Evolutionary conservation across 768 basidiomycete species (phyloP).

Genomic region (Suillus fuscotomentosus): DNA sequence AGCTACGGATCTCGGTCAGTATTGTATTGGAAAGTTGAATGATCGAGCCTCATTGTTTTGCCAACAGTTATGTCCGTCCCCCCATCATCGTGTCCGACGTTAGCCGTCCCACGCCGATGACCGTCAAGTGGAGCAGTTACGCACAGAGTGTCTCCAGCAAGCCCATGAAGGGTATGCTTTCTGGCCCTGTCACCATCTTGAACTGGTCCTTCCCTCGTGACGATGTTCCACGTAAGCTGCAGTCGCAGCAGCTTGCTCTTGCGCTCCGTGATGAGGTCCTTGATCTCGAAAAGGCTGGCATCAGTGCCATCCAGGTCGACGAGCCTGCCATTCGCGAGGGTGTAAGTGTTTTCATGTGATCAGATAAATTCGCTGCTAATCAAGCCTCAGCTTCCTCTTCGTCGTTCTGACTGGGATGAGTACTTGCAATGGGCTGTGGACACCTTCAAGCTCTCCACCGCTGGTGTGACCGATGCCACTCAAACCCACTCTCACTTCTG

Average conservation of each 20-base stretch:
- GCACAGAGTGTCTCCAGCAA: slow-evolving; percentile 91
- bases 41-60: slow-evolving; percentile 10
- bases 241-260: slow-evolving; percentile 97
- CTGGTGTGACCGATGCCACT: slow-evolving; percentile 89
- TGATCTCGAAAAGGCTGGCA: slow-evolving; percentile 95
- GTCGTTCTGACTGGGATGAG: slow-evolving; percentile 91
- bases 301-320: slow-evolving; percentile 98
- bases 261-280: slow-evolving; percentile 97
- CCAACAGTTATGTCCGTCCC: slow-evolving; percentile 85
- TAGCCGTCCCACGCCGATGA: slow-evolving; percentile 89
- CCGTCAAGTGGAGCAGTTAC: slow-evolving; percentile 95
- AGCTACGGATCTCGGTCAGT: slow-evolving; percentile 94
- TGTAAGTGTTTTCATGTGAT: slow-evolving; percentile 42
- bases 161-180: slow-evolving; percentile 99
- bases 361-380: slow-evolving; percentile 6
- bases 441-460: slow-evolving; percentile 96
- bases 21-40: slow-evolving; percentile 1
- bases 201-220: slow-evolving; percentile 99
- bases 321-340: slow-evolving; percentile 99
- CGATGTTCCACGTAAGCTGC: slow-evolving; percentile 92
- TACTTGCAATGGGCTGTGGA: slow-evolving; percentile 99
- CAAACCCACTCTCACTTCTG: slow-evolving; percentile 99
- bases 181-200: slow-evolving; percentile 96
- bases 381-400: slow-evolving; percentile 77
- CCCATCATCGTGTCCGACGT: slow-evolving; percentile 99